Base-by-base conservation (phyloP, 2,329 filamentous ascomycete genomes). In the Lizonia empirigonia region DNA sequence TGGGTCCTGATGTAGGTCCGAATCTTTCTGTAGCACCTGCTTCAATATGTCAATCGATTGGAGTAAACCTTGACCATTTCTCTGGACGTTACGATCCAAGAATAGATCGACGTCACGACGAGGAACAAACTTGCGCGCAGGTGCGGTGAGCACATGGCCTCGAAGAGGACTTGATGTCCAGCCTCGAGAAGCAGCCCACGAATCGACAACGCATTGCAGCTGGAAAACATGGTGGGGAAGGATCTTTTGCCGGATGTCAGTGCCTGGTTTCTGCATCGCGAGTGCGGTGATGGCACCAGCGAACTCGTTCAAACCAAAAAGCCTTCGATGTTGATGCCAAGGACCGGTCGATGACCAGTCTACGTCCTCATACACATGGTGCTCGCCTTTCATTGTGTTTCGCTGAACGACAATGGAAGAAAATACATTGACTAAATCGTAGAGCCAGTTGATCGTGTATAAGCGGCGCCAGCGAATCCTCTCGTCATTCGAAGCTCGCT, bases 381-480 rank as follows among this genome's bases (percentile, higher is more conserved):
- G 52, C 51, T 78, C 62, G 3, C 70, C 73, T 37, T 65, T 69
- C 35, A 67, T 49, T 7, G 55, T 71, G 29, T 72, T 76, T 5
- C 64, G 67, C 44, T 78, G 71, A 1, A 77, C 64, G 15, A 78
- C 74, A 47, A 74, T 60, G 4, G 64, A 56, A 0, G 76, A 77
- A 46, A 73, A 79, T 4, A 78, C 20, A 41, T 80, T 81, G 56
- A 82, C 76, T 5, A 82, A 57, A 45, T 81, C 78, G 51, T 81
- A 82, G 0, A 82, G 71, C 78, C 78, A 81, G 50, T 77, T 80
- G 52, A 82, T 79, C 2, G 76, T 79, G 44, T 79, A 82, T 0
- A 64, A 57, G 1, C 77, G 75, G 6, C 79, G 77, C 79, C 79
- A 82, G 7, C 70, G 63, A 3, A 78, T 30, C 18, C 76, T 64